Evolutionary conservation across 2,329 filamentous ascomycete genomes (phyloP).

Genomic region (Aspergillus transmontanensis): DNA sequence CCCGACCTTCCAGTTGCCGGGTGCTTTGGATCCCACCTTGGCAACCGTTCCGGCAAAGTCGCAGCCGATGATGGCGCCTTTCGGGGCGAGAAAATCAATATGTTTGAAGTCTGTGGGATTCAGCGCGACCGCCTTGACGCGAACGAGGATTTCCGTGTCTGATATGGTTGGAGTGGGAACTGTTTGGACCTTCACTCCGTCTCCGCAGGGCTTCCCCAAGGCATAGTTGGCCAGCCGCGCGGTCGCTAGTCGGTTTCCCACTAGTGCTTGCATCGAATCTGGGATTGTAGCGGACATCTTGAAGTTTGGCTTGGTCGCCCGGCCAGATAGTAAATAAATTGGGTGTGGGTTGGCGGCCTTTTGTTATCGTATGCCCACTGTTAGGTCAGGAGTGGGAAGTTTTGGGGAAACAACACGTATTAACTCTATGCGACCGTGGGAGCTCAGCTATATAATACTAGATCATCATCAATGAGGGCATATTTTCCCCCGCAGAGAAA

Average conservation of each 20-base stretch:
- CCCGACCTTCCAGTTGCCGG: background rate
- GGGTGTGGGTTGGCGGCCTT: background rate
- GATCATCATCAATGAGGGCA: background rate
- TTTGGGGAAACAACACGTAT: background rate
- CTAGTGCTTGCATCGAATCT: background rate
- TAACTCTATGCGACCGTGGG: background rate
- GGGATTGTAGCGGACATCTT: background rate
- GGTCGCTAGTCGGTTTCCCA: background rate
- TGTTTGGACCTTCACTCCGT: background rate
- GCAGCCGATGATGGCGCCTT: slow-evolving; percentile 49
- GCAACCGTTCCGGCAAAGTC: slow-evolving; percentile 54
- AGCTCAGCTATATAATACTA: background rate
- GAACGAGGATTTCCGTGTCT: background rate
- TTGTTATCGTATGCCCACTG: background rate
- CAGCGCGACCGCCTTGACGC: slow-evolving; percentile 50
- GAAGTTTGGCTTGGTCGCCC: background rate
- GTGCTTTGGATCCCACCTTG: background rate
- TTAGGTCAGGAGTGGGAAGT: background rate
- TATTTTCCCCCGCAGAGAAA: background rate
- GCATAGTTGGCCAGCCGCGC: background rate
- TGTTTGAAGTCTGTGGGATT: slow-evolving; percentile 61
- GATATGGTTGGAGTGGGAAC: background rate
- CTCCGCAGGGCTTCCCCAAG: background rate
- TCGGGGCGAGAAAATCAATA: slow-evolving; percentile 33
- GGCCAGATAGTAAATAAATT: background rate